Conservation (phyloP, 2,329 filamentous ascomycete genomes). For the Arthrobotrys conoides region DNA sequence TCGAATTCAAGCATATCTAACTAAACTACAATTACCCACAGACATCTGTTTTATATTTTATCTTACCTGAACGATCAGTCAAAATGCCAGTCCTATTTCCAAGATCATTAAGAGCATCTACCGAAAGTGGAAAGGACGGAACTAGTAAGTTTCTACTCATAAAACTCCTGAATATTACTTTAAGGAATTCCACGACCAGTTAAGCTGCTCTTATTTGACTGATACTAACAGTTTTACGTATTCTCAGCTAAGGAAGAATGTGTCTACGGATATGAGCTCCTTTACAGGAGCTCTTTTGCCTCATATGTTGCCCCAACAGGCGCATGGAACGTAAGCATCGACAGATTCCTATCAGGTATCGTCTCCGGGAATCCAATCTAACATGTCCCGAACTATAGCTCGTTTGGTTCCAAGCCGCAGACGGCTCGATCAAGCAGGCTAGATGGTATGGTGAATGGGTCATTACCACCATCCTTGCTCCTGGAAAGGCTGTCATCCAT, state of each 20-base stretch:
- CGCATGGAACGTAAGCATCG: conserved; percentile 41
- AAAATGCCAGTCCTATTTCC: conserved; percentile 45
- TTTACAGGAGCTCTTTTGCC: conserved; percentile 31
- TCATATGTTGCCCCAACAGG: conserved; percentile 26
- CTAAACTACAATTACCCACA: too few species aligned
- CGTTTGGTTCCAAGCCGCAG: conserved; percentile 43
- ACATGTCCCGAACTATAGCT: conserved; percentile 6
- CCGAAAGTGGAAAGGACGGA: conserved; percentile 3
- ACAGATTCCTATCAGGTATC: neutral
- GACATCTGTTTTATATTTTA: neutral
- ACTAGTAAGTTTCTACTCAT: conserved; percentile 30
- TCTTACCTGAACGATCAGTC: neutral
- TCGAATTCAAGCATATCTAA: too few species aligned
- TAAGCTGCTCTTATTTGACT: neutral
- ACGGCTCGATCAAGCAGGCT: conserved; percentile 44
- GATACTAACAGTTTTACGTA: neutral
- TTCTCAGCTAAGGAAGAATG: conserved; percentile 21
- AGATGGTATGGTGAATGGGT: conserved; percentile 40
- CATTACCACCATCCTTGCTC: conserved; percentile 26
- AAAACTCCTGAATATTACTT: neutral
- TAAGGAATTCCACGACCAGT: neutral
- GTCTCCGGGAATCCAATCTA: neutral
- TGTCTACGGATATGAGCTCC: conserved; percentile 31
- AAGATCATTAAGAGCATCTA: conserved; percentile 17
- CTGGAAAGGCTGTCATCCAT: conserved; percentile 20